Conservation (phyloP, 1,284 basidiomycete species). For the Leccinum angustisporum region DNA sequence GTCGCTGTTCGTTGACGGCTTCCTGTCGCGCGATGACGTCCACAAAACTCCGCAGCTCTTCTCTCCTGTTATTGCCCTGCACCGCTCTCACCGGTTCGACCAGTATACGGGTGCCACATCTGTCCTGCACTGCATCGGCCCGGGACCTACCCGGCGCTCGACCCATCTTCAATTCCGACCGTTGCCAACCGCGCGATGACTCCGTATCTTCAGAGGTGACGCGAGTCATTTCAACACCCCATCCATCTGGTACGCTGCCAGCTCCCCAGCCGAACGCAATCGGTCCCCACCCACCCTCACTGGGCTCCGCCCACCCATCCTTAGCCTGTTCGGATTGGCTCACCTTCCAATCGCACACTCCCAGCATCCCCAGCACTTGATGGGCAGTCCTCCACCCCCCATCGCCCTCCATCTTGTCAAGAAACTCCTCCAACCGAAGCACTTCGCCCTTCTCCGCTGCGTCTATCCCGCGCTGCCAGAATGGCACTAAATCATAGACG, state of each 20-base stretch:
- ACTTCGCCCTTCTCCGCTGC: conserved; percentile 51
- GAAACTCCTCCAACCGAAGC: conserved; percentile 49
- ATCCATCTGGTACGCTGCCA: conserved; percentile 8
- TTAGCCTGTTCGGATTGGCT: conserved; percentile 5
- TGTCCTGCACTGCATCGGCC: neutral
- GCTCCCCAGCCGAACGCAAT: conserved; percentile 11
- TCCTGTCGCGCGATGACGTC: conserved; percentile 47
- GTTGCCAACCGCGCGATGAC: conserved; percentile 26
- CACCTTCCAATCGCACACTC: conserved; percentile 11
- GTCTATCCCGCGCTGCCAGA: conserved; percentile 54
- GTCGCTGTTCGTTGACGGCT: conserved; percentile 40
- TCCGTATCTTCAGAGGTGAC: conserved; percentile 24
- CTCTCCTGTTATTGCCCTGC: conserved; percentile 1
- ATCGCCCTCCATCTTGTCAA: conserved; percentile 39
- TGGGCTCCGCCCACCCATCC: neutral
- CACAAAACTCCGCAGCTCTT: conserved; percentile 39
- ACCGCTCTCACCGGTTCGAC: conserved; percentile 1
- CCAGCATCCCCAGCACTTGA: conserved; percentile 30
- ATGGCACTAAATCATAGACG: conserved; percentile 48
- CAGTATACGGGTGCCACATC: conserved; percentile 2
- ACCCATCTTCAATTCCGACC: conserved; percentile 1
- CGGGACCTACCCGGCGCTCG: neutral
- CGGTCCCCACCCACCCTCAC: neutral
- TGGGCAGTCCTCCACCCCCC: conserved; percentile 31
- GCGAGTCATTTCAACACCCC: conserved; percentile 16